Evolutionary conservation across 306 rosid species (phyloP), one percentile per base, ranked within the genome.

Genomic region (Lathyrus oleraceus): DNA sequence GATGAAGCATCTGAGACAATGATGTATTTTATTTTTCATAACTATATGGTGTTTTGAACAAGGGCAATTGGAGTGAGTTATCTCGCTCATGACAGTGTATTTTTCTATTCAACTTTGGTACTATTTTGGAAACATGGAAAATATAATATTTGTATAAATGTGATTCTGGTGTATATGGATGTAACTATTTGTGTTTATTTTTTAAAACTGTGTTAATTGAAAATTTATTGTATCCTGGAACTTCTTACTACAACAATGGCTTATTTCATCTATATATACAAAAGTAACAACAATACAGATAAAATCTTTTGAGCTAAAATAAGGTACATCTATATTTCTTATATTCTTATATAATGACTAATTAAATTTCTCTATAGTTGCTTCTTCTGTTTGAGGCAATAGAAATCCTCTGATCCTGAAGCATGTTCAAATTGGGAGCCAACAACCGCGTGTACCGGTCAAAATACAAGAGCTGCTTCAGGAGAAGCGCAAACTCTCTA

Each of bases 381-480:
- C 72, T 83, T 83, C 92, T 90, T 69, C 89, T 61, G 25, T 85
- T 85, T 43, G 99, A 91, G 72, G 66, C 88, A 60, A 88, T 94
- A 61, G 85, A 68, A 78, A 94, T 81, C 87, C 99, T 91, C 78
- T 90, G 96, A 79, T 94, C 99, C 73, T 65, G 95, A 71, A 94
- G 99, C 99, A 94, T 88, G 78, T 94, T 88, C 86, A 94, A 57
- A 68, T 91, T 80, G 20, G 97, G 97, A 56, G 99, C 99, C 81
- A 94, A 61, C 82, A 94, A 73, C 49, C 99, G 89, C 2, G 97
- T 87, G 82, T 94, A 94, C 13, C 97, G 92, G 32, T 90, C 99
- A 72, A 94, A 94, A 74, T 90, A 94, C 87, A 90, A 74, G 65
- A 94, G 93, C 80, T 94, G 99, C 89, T 94, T 94, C 92, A 94